Base-by-base conservation (phyloP, 768 basidiomycete species). In the Tricholoma furcatifolium region DNA sequence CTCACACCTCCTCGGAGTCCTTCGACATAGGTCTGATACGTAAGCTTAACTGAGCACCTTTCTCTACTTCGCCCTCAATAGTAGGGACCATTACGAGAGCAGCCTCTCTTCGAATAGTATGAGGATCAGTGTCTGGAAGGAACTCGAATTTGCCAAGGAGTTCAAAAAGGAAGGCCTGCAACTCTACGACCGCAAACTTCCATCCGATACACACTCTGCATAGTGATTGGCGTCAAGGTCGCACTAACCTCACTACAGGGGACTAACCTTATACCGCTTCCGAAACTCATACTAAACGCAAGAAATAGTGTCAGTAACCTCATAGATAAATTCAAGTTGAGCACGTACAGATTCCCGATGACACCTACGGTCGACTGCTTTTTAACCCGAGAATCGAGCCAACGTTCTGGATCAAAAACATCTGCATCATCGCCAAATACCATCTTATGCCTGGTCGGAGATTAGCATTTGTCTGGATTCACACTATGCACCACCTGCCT, bases 101-200 rank as follows among this genome's bases (percentile, higher is more conserved):
- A 9, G 70, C 63, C 60, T 77, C 75, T n/a, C 73, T 63, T 41
- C 75, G 59, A 36, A 78, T 60, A 34, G 58, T 67, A 45, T 59
- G 54, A 1, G 70, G 65, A 53, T 73, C 66, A 14, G 70, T 65
- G 1, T 72, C 72, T 31, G 66, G 70, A 56, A 72, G 51, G 54
- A 84, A 80, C 57, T 84, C 77, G 57, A 85, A 83, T 56, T 77
- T 72, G 21, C 71, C 64, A 34, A 85, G 51, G 17, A 82, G 67
- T 59, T 83, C 81, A 21, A 79, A 73, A 12, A 84, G 59, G 64
- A 87, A 82, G 0, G 77, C 70, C 55, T 85, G 83, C 17, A 84
- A 60, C 62, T 87, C 82, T 24, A 75, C 60, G 0, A 83, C 58
- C 4, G 72, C 72, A 48, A 73, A 70, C 44, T 66, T 68, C 71